Conservation (phyloP, 345 rosid genomes). For the Linum tenue region DNA sequence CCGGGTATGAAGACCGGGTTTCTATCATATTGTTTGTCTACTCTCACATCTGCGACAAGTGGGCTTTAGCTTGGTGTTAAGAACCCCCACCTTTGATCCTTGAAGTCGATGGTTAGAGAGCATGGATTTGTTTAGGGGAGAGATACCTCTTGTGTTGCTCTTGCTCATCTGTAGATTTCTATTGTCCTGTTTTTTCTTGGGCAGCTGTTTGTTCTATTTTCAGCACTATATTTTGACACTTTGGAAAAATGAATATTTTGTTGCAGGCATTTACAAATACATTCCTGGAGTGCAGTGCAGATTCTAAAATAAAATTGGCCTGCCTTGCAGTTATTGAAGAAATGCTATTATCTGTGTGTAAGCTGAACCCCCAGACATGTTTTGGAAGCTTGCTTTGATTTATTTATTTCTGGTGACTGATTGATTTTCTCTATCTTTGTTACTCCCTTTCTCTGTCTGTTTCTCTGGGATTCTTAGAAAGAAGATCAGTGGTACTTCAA, state of each 20-base stretch:
- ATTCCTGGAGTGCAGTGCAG: constrained; percentile 53
- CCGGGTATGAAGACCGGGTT: too few relatives aligned
- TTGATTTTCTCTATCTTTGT: not conserved
- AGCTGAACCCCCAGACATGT: constrained; percentile 17
- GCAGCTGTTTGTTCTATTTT: not conserved
- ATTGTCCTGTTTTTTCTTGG: not conserved
- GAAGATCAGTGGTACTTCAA: constrained; percentile 30
- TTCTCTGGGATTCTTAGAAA: constrained; percentile 23
- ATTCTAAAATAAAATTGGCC: constrained; percentile 50
- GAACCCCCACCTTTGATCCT: too few relatives aligned
- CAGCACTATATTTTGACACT: not conserved
- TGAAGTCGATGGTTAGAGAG: too few relatives aligned
- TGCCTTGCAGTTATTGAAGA: constrained; percentile 53
- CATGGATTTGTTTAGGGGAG: too few relatives aligned
- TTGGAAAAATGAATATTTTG: constrained; percentile 9
- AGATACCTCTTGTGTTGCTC: too few relatives aligned
- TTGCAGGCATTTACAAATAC: constrained; percentile 74
- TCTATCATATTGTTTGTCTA: too few relatives aligned
- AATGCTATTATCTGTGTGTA: constrained; percentile 56
- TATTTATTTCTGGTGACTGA: not conserved
- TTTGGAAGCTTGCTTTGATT: not conserved
- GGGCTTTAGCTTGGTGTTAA: too few relatives aligned
- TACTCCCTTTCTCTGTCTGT: not conserved
- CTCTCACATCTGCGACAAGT: too few relatives aligned
- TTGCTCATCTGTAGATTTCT: not conserved